These are phyloP conservation scores for Pseudocercospora vitis DNA, from an alignment of 2,329 filamentous ascomycete genomes.

Conservation along the genomic window DNA sequence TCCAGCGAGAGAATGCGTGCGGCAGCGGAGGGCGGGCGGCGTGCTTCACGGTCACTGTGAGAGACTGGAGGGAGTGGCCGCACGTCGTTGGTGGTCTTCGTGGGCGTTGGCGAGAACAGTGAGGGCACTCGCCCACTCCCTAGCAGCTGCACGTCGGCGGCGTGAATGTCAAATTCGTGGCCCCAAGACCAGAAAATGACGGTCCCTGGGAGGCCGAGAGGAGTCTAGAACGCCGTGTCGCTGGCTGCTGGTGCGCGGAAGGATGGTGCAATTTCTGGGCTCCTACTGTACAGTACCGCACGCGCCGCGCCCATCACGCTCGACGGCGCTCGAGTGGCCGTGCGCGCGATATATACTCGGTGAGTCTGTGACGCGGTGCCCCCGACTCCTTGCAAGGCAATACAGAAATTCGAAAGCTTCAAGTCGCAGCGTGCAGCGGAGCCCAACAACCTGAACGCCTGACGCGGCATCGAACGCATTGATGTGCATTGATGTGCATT, in stretches of 20 bases:
- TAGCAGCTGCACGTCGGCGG: background rate
- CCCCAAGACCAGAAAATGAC: background rate
- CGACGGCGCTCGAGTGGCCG: background rate
- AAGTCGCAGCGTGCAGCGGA: background rate
- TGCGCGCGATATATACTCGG: background rate
- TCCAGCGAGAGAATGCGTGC: background rate
- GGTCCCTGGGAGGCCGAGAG: background rate
- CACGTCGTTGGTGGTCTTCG: background rate
- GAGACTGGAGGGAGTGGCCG: background rate
- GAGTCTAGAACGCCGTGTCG: slow-evolving; percentile 1
- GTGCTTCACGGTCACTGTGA: too few species aligned
- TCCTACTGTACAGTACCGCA: too few species aligned
- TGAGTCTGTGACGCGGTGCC: too few species aligned
- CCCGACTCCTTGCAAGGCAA: too few species aligned
- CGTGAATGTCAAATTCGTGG: slow-evolving; percentile 1
- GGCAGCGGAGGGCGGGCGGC: too few species aligned
- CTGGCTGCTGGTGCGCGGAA: too few species aligned
- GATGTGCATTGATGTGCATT: background rate
- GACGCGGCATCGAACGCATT: background rate
- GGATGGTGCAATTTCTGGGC: too few species aligned
- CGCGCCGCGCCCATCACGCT: too few species aligned
- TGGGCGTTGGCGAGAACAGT: too few species aligned
- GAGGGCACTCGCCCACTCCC: too few species aligned
- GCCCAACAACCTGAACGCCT: background rate
- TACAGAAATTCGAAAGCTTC: too few species aligned